These are phyloP conservation scores for Dactylellina sp. DNA, from an alignment of 2,329 filamentous ascomycete species.

Conservation along the genomic window DNA sequence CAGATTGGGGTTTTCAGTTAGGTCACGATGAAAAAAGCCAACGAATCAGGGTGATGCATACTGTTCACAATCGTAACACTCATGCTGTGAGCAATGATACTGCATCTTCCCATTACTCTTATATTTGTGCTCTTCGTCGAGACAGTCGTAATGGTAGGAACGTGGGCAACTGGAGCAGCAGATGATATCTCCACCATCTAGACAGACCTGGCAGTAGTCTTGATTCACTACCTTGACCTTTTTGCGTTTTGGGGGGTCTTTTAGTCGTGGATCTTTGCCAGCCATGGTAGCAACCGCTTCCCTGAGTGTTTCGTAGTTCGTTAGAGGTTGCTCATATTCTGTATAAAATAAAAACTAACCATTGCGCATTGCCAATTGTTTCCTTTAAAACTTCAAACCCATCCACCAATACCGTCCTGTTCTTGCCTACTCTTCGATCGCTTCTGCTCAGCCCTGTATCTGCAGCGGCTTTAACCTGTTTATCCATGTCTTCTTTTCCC, in stretches of 20 bases:
- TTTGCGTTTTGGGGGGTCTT: conserved; percentile 67
- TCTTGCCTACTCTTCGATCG: conserved; percentile 70
- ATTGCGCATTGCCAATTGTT: conserved; percentile 68
- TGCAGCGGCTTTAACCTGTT: conserved; percentile 58
- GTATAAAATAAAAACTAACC: conserved; percentile 60
- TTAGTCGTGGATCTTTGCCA: conserved; percentile 69
- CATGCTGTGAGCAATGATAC: conserved; percentile 71
- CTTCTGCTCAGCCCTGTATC: conserved; percentile 64
- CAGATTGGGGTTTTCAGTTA: neutral
- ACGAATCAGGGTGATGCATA: conserved; percentile 63
- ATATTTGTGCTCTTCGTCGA: conserved; percentile 65
- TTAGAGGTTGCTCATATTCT: conserved; percentile 13
- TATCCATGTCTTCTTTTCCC: conserved; percentile 62
- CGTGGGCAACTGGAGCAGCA: conserved; percentile 70
- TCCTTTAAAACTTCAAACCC: conserved; percentile 71
- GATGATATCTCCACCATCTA: conserved; percentile 67
- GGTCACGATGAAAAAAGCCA: neutral
- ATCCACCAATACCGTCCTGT: conserved; percentile 70
- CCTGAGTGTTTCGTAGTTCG: conserved; percentile 7
- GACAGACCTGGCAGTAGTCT: conserved; percentile 69
- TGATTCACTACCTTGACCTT: conserved; percentile 67
- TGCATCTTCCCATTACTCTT: conserved; percentile 62
- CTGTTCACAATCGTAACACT: conserved; percentile 69
- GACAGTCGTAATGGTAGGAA: conserved; percentile 68
- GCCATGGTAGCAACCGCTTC: conserved; percentile 71